These are phyloP conservation scores for Paramecium caudatum DNA, from an alignment of 73 alveolate genomes.

Conservation along the genomic window DNA sequence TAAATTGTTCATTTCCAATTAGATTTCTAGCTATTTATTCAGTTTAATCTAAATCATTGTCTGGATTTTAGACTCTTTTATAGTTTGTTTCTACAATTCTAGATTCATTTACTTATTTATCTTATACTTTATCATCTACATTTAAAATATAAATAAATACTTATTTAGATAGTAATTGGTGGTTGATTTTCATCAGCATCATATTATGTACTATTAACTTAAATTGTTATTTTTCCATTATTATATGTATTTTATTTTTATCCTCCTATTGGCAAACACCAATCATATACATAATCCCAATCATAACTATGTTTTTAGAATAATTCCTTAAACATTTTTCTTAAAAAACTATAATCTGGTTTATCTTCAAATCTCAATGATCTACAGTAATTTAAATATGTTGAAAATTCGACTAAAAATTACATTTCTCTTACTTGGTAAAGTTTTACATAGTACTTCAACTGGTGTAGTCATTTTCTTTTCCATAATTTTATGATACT, in stretches of 20 bases:
- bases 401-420: conserved; percentile 82
- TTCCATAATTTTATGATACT: conserved; percentile 80
- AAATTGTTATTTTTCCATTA: conserved; percentile 70
- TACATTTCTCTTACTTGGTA: conserved; percentile 76
- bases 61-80: conserved; percentile 55
- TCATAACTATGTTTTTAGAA: conserved; percentile 80
- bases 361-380: conserved; percentile 86
- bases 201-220: conserved; percentile 53
- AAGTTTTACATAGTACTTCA: conserved; percentile 81
- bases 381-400: conserved; percentile 80
- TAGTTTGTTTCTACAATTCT: neutral
- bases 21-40: conserved; percentile 67
- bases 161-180: conserved; percentile 57
- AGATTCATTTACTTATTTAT: conserved; percentile 26
- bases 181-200: conserved; percentile 56
- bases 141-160: neutral
- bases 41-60: conserved; percentile 42
- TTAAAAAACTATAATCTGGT: conserved; percentile 84
- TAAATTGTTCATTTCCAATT: conserved; percentile 55
- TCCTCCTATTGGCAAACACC: conserved; percentile 80
- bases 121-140: conserved; percentile 46
- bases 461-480: conserved; percentile 84
- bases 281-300: conserved; percentile 82
- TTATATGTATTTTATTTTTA: conserved; percentile 57
- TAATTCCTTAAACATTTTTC: conserved; percentile 82